Evolutionary conservation across 1,284 basidiomycete genomes (phyloP), one percentile per base, ranked within the genome.

Genomic region (Apiotrichum sp.): DNA sequence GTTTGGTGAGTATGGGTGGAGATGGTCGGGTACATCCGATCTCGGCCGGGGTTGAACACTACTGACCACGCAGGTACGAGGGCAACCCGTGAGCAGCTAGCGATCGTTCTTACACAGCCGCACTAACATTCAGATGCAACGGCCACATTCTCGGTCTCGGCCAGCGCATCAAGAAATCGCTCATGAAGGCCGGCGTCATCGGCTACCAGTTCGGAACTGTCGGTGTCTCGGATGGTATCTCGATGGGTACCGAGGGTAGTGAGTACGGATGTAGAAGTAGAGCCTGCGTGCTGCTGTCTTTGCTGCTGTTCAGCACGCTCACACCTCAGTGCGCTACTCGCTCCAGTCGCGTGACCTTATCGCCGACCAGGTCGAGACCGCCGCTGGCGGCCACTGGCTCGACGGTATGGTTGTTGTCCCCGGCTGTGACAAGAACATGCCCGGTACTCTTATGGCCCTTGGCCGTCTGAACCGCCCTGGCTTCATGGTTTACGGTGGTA

Each of bases 391-490:
- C 6, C 95, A 98, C 76, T 96, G 93, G 84, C 83, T 98, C n/a
- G 95, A 98, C 71, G 95, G 90, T 42, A 92, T 96, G 87, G 90
- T 97, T 45, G 90, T 90, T 55, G 82, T 98, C 50, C 95, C 95
- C 39, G 93, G 93, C 38, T 97, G 93, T 73, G 93, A 97, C 79
- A 97, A 96, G 79, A 97, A 97, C 77, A 96, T 96, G 92, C 93
- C 93, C 9, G 93, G 93, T 56, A 90, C 92, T 41, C 78, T 95
- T 65, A 96, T 95, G 80, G 92, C 90, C 55, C 82, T 96, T 53
- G 92, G 93, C 53, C 82, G 95, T 51, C 80, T 98, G 61, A 97
- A 98, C 78, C 84, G 95, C 50, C 95, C 95, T 33, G 88, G 91
- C 61, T 67, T 98, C 58, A 96, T 98, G 90, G 87, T 98, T 1